Evolutionary conservation across 1,284 basidiomycete genomes (phyloP).

Genomic region (Moniliophthora roreri): DNA sequence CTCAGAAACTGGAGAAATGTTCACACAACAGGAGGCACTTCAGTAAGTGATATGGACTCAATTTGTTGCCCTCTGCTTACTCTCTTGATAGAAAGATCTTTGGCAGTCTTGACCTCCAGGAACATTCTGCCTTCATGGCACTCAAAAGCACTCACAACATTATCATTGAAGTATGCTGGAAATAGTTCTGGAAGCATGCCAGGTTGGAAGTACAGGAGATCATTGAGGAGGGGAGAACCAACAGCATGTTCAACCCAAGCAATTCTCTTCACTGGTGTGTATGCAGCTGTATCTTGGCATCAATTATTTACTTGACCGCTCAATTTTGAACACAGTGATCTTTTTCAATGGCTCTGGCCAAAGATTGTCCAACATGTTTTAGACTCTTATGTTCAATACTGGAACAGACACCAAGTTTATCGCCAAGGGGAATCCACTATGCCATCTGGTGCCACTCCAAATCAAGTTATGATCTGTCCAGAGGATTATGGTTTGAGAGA

Average conservation of each 20-base stretch:
- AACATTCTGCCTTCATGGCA: constrained; percentile 5
- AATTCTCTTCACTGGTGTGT: constrained; percentile 13
- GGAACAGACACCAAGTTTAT: constrained; percentile 14
- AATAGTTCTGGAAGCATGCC: constrained; percentile 3
- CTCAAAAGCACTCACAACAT: constrained; percentile 18
- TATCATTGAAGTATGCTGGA: constrained; percentile 15
- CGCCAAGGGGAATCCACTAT: background rate
- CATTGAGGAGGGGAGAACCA: constrained; percentile 12
- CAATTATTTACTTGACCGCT: background rate
- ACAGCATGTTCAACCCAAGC: constrained; percentile 10
- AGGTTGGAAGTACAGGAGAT: constrained; percentile 6
- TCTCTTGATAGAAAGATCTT: constrained; percentile 1
- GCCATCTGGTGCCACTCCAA: constrained; percentile 4
- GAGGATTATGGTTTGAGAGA: constrained; percentile 8
- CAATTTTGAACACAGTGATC: too few species aligned
- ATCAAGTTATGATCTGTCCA: constrained; percentile 9
- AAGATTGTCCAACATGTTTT: constrained; percentile 10
- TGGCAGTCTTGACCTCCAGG: background rate
- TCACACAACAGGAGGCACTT: constrained; percentile 8
- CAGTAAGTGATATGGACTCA: constrained; percentile 5
- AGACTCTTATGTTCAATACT: constrained; percentile 9
- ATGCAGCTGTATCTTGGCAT: background rate
- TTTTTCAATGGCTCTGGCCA: constrained; percentile 16
- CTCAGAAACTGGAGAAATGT: constrained; percentile 16
- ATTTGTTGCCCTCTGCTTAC: background rate